These are phyloP conservation scores for Daucus carota DNA, from an alignment of 129 eudicot genomes.

Conservation along the genomic window DH1_v3.0 NC_030386.2:40450501-40451000, in stretches of 20 bases:
- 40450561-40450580: no score
- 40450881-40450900: conserved; percentile 1
- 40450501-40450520: no score
- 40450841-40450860: neutral
- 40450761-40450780: neutral
- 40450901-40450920: neutral
- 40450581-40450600: no score
- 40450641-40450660: conserved; percentile 26
- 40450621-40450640: neutral
- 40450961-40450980: conserved; percentile 8
- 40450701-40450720: neutral
- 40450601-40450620: no score
- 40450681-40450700: conserved; percentile 24
- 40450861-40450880: neutral
- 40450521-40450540: no score
- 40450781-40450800: neutral
- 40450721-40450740: neutral
- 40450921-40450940: neutral
- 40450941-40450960: neutral
- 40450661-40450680: conserved; percentile 14
- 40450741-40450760: neutral
- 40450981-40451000: conserved; percentile 10
- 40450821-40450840: neutral
- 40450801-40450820: conserved; percentile 7
- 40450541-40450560: no score